A percentile compares a stretch with the other conserved stretches of the same genome.
Conservation (phyloP, 148 eudicot genomes). For the Amaranthus cruentus region DNA sequence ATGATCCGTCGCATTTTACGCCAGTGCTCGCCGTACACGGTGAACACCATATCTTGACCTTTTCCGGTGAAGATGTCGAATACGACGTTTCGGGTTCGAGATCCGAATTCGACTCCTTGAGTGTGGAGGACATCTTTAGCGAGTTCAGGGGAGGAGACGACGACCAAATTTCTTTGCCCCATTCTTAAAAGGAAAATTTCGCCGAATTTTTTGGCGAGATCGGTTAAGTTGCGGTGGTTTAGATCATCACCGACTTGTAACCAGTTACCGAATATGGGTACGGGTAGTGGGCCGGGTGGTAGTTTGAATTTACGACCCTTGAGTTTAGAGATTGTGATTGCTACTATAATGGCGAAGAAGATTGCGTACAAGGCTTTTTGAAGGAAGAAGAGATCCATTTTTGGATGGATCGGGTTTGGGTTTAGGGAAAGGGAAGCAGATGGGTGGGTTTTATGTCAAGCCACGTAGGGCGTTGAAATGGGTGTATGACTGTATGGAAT, state of each 20-base stretch:
- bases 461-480: neutral
- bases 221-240: constrained; percentile 56
- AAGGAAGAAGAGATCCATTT: constrained; percentile 49
- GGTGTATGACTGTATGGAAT: neutral
- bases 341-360: constrained; percentile 38
- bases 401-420: neutral
- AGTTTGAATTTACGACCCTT: constrained; percentile 48
- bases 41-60: constrained; percentile 82
- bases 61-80: constrained; percentile 80
- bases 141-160: constrained; percentile 59
- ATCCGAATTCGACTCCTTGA: constrained; percentile 77
- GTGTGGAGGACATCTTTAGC: constrained; percentile 81
- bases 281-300: constrained; percentile 71
- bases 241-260: constrained; percentile 75
- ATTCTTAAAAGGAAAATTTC: constrained; percentile 50
- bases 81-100: constrained; percentile 66
- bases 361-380: constrained; percentile 53
- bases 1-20: constrained; percentile 78
- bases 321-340: constrained; percentile 43
- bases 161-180: constrained; percentile 69
- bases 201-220: constrained; percentile 54
- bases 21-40: constrained; percentile 87
- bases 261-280: constrained; percentile 81
- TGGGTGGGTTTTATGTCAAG: neutral
- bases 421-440: neutral